Evolutionary conservation across 495 filamentous ascomycete species (phyloP), one percentile per base, ranked within the genome.

Genomic region (Schizothecium vesticola): DNA sequence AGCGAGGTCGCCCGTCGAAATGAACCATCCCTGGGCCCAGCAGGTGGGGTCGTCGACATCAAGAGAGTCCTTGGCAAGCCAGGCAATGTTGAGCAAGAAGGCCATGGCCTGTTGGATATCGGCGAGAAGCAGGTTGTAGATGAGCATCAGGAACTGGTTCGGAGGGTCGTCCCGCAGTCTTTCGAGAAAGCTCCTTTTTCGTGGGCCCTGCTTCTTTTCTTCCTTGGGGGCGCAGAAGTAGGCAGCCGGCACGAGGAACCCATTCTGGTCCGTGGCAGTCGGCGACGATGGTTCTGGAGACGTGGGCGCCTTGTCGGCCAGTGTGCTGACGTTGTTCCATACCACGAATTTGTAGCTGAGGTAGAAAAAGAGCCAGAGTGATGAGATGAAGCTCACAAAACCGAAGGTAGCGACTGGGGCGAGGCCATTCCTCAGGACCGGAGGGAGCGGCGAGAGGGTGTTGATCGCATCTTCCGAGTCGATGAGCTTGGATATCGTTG

Each of bases 71-170:
- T 80, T 77, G 8, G 74, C 67, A 9, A 90, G 76, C 86, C 89
- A 90, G 65, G 85, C 80, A 59, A 87, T 77, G 69, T 86, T 90
- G 36, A 92, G 81, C 64, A 90, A 69, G 72, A 92, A 92, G n/a
- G 88, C 88, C 12, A 87, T 79, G 1, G 88, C 82, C 76, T 92
- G 90, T 71, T 89, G 87, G 63, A 92, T 80, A 73, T 92, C 91
- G 63, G 91, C 90, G 56, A 92, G 71, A 4, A 93, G 79, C 19
- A 93, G 84, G 72, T 92, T 92, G 75, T 89, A 89, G 63, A 92
- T 90, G 16, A 93, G 83, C 57, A 92, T 71, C 5, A 93, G 82
- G 70, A 90, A 91, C 75, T 93, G 90, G 74, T 92, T 92, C 16
- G 80, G 80, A n/a, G 74, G 75, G 16, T 77, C 65, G 61, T 68